A percentile compares a stretch with the other conserved stretches of the same genome.
phyloP scores from a whole-genome alignment of 495 filamentous ascomycete genomes.

The Cercophora scortea region DNA sequence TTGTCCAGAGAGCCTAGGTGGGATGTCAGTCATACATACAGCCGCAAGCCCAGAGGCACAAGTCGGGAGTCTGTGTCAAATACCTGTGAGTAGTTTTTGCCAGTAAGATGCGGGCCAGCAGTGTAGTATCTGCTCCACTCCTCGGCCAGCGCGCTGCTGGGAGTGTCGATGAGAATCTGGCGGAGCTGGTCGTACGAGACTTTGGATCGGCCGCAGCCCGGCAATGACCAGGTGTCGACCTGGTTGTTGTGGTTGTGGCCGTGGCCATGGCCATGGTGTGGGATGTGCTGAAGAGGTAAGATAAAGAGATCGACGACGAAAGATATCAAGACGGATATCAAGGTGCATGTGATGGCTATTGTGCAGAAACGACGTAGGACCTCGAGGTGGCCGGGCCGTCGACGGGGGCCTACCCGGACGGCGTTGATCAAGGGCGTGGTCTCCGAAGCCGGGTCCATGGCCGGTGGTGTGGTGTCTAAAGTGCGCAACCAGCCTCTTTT shows the following conservation, averaged over 20 bases:
- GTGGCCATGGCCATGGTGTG: conserved; percentile 22
- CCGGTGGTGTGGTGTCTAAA: neutral
- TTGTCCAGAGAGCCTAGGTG: conserved; percentile 74
- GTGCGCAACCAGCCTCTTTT: too few relatives aligned
- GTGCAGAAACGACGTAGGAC: conserved; percentile 66
- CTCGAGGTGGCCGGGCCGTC: conserved; percentile 60
- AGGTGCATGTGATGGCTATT: conserved; percentile 44
- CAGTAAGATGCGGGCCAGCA: conserved; percentile 76
- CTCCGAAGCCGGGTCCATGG: conserved; percentile 33
- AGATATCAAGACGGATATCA: conserved; percentile 52
- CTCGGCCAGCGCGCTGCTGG: conserved; percentile 55
- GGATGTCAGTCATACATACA: neutral
- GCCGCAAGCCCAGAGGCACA: neutral
- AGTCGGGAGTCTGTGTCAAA: too few relatives aligned
- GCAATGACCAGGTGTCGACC: conserved; percentile 31
- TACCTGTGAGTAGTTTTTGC: conserved; percentile 67
- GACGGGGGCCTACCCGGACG: conserved; percentile 43
- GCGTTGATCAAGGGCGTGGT: conserved; percentile 54
- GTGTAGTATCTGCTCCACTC: conserved; percentile 94
- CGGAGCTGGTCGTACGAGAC: conserved; percentile 60
- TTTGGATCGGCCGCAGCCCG: conserved; percentile 21
- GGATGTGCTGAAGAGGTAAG: conserved; percentile 29
- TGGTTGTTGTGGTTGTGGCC: conserved; percentile 29
- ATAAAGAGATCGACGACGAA: conserved; percentile 50
- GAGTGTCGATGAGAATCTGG: conserved; percentile 61